phyloP scores from a whole-genome alignment of 345 rosid genomes.

The Eucalyptus victrix region DNA sequence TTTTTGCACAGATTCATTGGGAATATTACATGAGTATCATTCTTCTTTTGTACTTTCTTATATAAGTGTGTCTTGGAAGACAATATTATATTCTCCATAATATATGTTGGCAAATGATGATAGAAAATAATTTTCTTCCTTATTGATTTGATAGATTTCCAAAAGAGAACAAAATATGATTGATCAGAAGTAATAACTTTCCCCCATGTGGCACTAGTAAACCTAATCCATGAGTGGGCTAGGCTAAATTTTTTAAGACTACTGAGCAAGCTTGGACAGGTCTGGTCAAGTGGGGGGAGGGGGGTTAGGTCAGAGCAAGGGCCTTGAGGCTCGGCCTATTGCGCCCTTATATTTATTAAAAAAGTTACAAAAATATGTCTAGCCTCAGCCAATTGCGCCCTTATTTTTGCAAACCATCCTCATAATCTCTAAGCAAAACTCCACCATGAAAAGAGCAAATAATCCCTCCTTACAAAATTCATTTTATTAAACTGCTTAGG shows the following conservation, averaged over 20 bases:
- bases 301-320: neutral
- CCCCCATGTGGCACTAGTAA: neutral
- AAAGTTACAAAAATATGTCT: too few relatives aligned
- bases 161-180: neutral
- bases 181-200: neutral
- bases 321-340: neutral
- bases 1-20: accelerated
- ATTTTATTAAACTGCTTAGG: too few relatives aligned
- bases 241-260: accelerated
- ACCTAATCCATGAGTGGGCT: neutral
- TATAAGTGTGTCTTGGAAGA: too few relatives aligned
- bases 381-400: neutral
- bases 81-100: too few relatives aligned
- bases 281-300: accelerated
- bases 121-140: neutral
- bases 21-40: too few relatives aligned
- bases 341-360: neutral
- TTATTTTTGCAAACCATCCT: neutral
- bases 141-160: neutral
- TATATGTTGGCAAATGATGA: neutral
- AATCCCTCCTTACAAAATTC: neutral
- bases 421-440: neutral
- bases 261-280: neutral
- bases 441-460: neutral
- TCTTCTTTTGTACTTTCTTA: too few relatives aligned